Evolutionary conservation across 2,329 filamentous ascomycete species (phyloP).

Genomic region (Neofusicoccum parvum): DNA sequence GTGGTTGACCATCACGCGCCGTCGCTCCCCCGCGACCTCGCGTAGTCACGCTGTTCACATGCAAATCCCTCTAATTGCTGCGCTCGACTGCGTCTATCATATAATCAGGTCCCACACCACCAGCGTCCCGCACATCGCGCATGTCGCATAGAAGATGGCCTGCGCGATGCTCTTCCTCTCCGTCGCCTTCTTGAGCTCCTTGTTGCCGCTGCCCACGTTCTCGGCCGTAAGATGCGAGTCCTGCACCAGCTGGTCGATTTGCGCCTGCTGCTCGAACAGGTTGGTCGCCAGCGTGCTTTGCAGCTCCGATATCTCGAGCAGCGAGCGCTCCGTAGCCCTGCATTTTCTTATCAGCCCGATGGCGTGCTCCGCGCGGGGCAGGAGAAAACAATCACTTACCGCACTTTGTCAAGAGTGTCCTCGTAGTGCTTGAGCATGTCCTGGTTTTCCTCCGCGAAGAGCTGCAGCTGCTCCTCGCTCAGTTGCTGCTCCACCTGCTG

Average conservation of each 20-base stretch:
- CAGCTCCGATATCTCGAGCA: slow-evolving; percentile 89
- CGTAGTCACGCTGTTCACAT: slow-evolving; percentile 19
- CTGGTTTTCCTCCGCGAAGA: slow-evolving; percentile 92
- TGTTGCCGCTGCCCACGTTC: slow-evolving; percentile 88
- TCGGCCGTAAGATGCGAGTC: slow-evolving; percentile 81
- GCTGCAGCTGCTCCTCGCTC: slow-evolving; percentile 82
- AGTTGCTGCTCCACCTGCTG: slow-evolving; percentile 59
- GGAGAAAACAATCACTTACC: slow-evolving; percentile 59
- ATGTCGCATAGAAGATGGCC: slow-evolving; percentile 52
- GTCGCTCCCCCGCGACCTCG: neutral
- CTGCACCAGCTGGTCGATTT: slow-evolving; percentile 84
- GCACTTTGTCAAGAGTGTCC: slow-evolving; percentile 90
- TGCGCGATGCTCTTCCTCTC: slow-evolving; percentile 55
- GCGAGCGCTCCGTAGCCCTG: slow-evolving; percentile 84
- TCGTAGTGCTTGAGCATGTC: slow-evolving; percentile 93
- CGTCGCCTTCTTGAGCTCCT: slow-evolving; percentile 81
- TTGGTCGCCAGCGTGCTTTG: slow-evolving; percentile 88
- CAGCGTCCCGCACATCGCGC: slow-evolving; percentile 48
- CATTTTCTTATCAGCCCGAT: neutral
- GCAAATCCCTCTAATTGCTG: neutral
- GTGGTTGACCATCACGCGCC: slow-evolving; percentile 7
- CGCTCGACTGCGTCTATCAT: slow-evolving; percentile 26
- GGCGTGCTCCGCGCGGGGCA: neutral
- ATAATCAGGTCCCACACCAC: slow-evolving; percentile 54
- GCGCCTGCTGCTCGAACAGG: slow-evolving; percentile 79